Percentiles rank a stretch among this genome's conserved stretches.
phyloP scores from a whole-genome alignment of 2,329 filamentous ascomycete genomes.

The Fusarium nurragi region DNA sequence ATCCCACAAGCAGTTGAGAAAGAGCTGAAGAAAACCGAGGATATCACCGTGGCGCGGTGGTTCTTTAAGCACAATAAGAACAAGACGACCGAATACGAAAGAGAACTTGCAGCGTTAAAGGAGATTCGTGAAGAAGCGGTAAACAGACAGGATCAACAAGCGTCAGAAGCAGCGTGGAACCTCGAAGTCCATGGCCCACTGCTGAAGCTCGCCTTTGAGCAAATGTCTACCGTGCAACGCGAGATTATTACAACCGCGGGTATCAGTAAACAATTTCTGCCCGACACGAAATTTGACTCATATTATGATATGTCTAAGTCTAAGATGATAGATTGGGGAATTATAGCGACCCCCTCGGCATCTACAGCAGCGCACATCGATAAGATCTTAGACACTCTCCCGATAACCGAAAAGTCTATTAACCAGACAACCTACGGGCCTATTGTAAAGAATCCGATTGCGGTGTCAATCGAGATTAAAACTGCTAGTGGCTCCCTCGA shows the following conservation, averaged over 20 bases:
- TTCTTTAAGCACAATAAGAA: neutral
- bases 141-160: neutral
- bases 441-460: neutral
- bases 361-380: neutral
- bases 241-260: neutral
- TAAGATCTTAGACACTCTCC: neutral
- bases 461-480: neutral
- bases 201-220: neutral
- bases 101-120: neutral
- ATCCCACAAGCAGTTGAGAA: neutral
- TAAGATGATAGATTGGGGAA: neutral
- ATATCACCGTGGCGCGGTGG: neutral
- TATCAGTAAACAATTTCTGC: neutral
- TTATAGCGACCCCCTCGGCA: neutral
- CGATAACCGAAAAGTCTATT: neutral
- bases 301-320: neutral
- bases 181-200: neutral
- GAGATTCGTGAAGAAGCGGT: neutral
- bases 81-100: neutral
- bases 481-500: neutral
- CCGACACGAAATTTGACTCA: neutral
- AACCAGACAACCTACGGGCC: neutral
- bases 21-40: neutral
- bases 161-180: constrained; percentile 5
- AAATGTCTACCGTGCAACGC: neutral